Conservation (phyloP, 257 asterid species). For the Fraxinus quadrangulata region DNA sequence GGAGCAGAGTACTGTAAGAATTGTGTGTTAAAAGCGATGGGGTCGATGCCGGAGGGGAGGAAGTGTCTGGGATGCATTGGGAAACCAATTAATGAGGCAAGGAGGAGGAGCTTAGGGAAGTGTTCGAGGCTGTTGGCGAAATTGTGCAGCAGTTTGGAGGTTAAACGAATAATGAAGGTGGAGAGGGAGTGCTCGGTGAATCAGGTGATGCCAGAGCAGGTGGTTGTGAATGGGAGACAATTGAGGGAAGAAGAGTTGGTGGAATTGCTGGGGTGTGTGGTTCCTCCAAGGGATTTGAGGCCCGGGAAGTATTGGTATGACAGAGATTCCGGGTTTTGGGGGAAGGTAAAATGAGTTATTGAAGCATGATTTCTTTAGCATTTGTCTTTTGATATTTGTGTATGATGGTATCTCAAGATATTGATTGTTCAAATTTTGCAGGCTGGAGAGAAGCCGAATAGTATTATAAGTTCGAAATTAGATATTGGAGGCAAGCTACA, state of each 20-base stretch:
- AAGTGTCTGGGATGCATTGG: slow-evolving; percentile 77
- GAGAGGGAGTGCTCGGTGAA: slow-evolving; percentile 66
- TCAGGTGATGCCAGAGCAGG: slow-evolving; percentile 62
- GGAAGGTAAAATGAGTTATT: slow-evolving; percentile 49
- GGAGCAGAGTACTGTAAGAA: slow-evolving; percentile 63
- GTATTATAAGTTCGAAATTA: slow-evolving; percentile 55
- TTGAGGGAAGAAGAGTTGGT: slow-evolving; percentile 54
- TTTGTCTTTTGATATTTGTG: slow-evolving; percentile 7
- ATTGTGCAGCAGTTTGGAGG: slow-evolving; percentile 45
- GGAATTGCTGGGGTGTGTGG: slow-evolving; percentile 49
- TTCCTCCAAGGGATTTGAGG: slow-evolving; percentile 56
- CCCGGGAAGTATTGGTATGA: slow-evolving; percentile 82
- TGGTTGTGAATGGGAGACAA: slow-evolving; percentile 58
- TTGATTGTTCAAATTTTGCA: slow-evolving; percentile 29
- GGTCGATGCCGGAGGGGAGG: slow-evolving; percentile 87
- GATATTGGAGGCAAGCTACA: slow-evolving; percentile 67
- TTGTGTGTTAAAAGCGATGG: slow-evolving; percentile 73
- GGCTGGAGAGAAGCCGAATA: slow-evolving; percentile 74
- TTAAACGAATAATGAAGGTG: slow-evolving; percentile 46
- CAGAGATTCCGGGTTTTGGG: slow-evolving; percentile 80
- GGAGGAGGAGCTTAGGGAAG: slow-evolving; percentile 55
- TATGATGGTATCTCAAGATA: slow-evolving; percentile 1
- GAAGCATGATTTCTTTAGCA: background rate
- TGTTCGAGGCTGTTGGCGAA: slow-evolving; percentile 43
- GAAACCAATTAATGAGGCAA: slow-evolving; percentile 50